Evolutionary conservation across 257 asterid species (phyloP).

Genomic region (Ajuga chamaepitys): DNA sequence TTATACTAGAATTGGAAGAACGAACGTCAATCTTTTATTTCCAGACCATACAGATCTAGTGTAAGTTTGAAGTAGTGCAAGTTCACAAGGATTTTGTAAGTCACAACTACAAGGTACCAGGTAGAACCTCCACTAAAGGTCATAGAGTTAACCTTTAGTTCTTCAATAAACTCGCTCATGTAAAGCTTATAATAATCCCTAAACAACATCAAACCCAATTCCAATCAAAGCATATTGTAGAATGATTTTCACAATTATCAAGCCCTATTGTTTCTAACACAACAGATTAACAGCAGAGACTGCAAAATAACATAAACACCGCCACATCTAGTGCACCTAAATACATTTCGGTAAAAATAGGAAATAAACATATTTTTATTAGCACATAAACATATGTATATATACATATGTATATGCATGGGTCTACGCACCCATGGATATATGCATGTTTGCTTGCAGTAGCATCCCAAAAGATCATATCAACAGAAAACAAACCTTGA

Average conservation of each 20-base stretch:
- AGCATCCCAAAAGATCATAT: not conserved
- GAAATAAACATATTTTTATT: no score
- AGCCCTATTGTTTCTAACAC: not conserved
- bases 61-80: not conserved
- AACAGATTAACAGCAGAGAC: not conserved
- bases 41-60: not conserved
- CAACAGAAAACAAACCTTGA: constrained; percentile 56
- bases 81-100: not conserved
- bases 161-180: not conserved
- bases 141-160: not conserved
- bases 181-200: not conserved
- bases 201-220: not conserved
- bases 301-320: not conserved
- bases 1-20: not conserved
- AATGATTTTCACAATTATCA: not conserved
- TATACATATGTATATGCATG: not conserved
- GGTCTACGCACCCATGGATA: not conserved
- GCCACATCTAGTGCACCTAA: not conserved
- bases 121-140: not conserved
- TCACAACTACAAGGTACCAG: not conserved
- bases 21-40: not conserved
- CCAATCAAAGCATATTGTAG: not conserved
- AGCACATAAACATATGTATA: no score
- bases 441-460: not conserved
- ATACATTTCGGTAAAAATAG: not conserved